Percentiles rank a stretch among this genome's conserved stretches.
phyloP scores from a whole-genome alignment of 2,329 filamentous ascomycete genomes.

The Dactylellina parvicollis region DNA sequence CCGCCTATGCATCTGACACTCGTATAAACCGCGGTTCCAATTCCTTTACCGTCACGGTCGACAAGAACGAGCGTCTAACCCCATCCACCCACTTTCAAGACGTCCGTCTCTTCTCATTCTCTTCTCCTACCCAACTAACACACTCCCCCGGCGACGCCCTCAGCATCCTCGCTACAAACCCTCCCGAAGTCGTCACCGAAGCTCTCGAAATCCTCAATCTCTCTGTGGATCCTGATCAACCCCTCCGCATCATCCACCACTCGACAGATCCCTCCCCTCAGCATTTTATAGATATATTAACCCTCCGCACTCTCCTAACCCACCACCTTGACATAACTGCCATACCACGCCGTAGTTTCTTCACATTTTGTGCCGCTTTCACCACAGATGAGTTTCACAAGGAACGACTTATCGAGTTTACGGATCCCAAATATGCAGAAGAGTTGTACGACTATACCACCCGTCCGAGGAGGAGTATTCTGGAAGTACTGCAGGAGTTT shows the following conservation, averaged over 20 bases:
- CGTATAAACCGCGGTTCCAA: conserved; percentile 44
- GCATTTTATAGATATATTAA: conserved; percentile 60
- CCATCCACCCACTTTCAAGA: conserved; percentile 87
- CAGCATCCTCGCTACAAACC: conserved; percentile 87
- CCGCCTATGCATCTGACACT: conserved; percentile 16
- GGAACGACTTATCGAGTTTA: conserved; percentile 84
- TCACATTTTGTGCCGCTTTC: conserved; percentile 79
- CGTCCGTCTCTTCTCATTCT: conserved; percentile 80
- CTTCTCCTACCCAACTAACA: conserved; percentile 61
- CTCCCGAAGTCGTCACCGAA: conserved; percentile 78
- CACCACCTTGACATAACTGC: conserved; percentile 89
- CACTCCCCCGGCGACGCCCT: conserved; percentile 81
- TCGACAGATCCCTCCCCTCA: conserved; percentile 60
- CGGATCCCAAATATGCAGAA: conserved; percentile 79
- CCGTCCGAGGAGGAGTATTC: conserved; percentile 84
- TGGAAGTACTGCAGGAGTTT: conserved; percentile 93
- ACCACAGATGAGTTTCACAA: conserved; percentile 77
- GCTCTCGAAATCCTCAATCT: conserved; percentile 84
- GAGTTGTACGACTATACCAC: conserved; percentile 97
- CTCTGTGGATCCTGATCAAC: conserved; percentile 75
- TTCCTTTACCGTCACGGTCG: conserved; percentile 66
- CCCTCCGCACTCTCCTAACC: conserved; percentile 78
- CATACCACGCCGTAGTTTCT: conserved; percentile 87
- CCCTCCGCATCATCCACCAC: conserved; percentile 64
- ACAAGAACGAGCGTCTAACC: conserved; percentile 77